Evolutionary conservation across 306 rosid genomes (phyloP).

Genomic region (Quercus bicolor): DNA sequence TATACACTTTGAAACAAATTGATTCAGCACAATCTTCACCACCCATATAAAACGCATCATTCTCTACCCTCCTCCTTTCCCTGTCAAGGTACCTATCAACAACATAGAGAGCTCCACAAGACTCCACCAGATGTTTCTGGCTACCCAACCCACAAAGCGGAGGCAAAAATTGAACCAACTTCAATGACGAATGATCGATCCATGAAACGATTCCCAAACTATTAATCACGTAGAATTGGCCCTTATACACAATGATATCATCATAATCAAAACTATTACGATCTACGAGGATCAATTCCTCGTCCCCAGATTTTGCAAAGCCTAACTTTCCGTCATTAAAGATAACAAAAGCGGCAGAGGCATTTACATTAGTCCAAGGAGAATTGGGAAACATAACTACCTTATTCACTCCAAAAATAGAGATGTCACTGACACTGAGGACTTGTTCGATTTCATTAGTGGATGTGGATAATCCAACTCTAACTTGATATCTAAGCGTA

Average conservation of each 20-base stretch:
- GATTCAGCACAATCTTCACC: conserved; percentile 1
- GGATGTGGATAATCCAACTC: not conserved
- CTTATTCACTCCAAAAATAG: conserved; percentile 25
- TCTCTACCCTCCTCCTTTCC: not conserved
- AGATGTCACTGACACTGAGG: not conserved
- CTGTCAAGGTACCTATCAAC: conserved; percentile 47
- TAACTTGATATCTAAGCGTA: not conserved
- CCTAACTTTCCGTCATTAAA: conserved; percentile 46
- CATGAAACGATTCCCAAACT: conserved; percentile 60
- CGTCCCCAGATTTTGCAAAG: conserved; percentile 35
- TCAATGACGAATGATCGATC: conserved; percentile 40
- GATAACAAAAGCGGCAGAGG: conserved; percentile 30
- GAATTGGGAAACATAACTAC: conserved; percentile 41
- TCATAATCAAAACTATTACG: conserved; percentile 31
- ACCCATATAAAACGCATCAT: too few relatives aligned
- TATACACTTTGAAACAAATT: conserved; percentile 45
- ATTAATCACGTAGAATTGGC: conserved; percentile 59
- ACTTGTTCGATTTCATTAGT: not conserved
- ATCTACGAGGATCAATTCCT: conserved; percentile 36
- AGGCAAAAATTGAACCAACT: conserved; percentile 51
- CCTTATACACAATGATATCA: conserved; percentile 52
- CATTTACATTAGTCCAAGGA: conserved; percentile 17
- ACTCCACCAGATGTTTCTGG: conserved; percentile 71
- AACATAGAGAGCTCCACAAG: conserved; percentile 55
- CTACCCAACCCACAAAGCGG: conserved; percentile 51